Conservation (phyloP, 495 filamentous ascomycete genomes). For the Neurospora sp. region DNA sequence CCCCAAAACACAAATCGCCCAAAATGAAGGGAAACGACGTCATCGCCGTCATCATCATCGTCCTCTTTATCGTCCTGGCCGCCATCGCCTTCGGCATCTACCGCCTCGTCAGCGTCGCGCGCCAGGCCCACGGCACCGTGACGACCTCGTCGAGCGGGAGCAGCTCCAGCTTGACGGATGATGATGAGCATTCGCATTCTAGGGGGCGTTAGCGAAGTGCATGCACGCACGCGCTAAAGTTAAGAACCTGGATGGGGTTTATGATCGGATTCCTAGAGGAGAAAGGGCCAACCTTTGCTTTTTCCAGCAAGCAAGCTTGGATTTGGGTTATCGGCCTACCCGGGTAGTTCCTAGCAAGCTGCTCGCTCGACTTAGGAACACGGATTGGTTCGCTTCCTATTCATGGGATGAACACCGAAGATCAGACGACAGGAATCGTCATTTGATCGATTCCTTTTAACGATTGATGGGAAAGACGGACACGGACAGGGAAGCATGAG, state of each 20-base stretch:
- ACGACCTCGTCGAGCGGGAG: slow-evolving; percentile 19
- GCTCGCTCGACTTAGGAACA: no score
- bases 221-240: not conserved
- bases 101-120: slow-evolving; percentile 40
- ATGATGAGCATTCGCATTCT: not conserved
- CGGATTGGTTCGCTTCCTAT: no score
- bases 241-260: no score
- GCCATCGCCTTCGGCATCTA: slow-evolving; percentile 63
- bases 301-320: not conserved
- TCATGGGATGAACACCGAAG: not conserved
- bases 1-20: slow-evolving; percentile 2
- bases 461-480: not conserved
- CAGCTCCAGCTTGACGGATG: slow-evolving; percentile 13
- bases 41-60: slow-evolving; percentile 74
- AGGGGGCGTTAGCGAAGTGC: not conserved
- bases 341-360: no score
- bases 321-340: not conserved
- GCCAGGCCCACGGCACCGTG: slow-evolving; percentile 27
- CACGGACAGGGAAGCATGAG: not conserved
- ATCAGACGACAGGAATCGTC: not conserved
- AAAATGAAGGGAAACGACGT: slow-evolving; percentile 65
- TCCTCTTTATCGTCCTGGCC: slow-evolving; percentile 65
- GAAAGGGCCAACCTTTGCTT: not conserved
- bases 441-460: not conserved
- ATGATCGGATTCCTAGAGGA: no score